phyloP scores from a whole-genome alignment of 768 basidiomycete genomes.

The Auriscalpium vulgare region DNA sequence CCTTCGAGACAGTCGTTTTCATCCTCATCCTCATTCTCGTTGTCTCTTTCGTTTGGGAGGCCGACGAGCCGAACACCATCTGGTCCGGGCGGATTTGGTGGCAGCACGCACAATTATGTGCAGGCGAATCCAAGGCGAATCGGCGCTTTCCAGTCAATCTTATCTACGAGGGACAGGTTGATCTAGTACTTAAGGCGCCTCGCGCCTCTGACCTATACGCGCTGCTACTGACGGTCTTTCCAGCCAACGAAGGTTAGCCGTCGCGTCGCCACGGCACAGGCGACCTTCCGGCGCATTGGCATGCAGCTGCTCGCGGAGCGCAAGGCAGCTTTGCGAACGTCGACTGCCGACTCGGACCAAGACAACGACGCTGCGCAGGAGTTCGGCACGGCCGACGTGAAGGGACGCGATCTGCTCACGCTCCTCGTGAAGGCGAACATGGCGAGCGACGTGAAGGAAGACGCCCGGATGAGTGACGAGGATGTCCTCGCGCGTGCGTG shows the following conservation, averaged over 20 bases:
- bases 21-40: no score
- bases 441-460: constrained; percentile 19
- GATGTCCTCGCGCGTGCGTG: constrained; percentile 23
- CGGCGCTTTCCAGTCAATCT: not conserved
- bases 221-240: not conserved
- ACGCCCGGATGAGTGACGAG: constrained; percentile 20
- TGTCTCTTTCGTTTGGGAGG: not conserved
- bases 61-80: not conserved
- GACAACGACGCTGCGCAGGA: not conserved
- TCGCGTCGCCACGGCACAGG: constrained; percentile 20
- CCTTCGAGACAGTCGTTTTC: not conserved
- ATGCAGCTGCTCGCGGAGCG: constrained; percentile 39
- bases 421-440: constrained; percentile 25
- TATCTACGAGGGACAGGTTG: no score
- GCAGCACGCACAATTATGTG: not conserved
- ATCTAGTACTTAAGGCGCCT: constrained; percentile 7
- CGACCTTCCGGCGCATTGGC: constrained; percentile 44
- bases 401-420: constrained; percentile 21
- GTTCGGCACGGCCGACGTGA: constrained; percentile 9
- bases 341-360: not conserved
- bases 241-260: not conserved
- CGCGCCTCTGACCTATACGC: no score
- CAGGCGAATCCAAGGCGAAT: not conserved
- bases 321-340: constrained; percentile 28
- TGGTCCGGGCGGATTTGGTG: not conserved